Percentiles rank a stretch among this genome's conserved stretches.
phyloP scores from a whole-genome alignment of 768 basidiomycete species.

The Pholiota microspora region DNA sequence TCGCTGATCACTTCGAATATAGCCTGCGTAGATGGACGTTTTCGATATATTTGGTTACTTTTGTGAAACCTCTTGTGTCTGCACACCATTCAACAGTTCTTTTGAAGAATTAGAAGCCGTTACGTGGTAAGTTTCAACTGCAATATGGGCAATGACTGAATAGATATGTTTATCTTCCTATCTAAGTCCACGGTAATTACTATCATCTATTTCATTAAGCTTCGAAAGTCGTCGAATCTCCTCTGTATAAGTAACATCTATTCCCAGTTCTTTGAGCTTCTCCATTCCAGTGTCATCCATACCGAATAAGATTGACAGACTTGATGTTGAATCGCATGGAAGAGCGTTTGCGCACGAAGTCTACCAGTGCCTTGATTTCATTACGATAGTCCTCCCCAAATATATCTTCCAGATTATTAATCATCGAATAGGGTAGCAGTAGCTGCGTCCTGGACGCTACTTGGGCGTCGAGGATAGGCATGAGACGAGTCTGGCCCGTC shows the following conservation, averaged over 20 bases:
- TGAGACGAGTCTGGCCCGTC: constrained; percentile 2
- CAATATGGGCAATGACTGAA: no score
- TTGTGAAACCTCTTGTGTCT: not conserved
- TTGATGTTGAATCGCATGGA: not conserved
- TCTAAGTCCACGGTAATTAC: no score
- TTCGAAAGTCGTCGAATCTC: not conserved
- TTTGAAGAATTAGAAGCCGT: no score
- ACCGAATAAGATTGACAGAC: not conserved
- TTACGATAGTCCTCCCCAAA: not conserved
- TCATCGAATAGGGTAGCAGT: not conserved
- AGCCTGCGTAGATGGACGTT: not conserved
- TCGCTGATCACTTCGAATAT: not conserved
- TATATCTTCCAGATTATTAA: not conserved
- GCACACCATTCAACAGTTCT: not conserved
- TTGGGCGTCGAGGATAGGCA: not conserved
- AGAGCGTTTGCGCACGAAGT: not conserved
- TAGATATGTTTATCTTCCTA: no score
- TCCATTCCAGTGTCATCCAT: not conserved
- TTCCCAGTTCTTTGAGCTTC: not conserved
- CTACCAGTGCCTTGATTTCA: not conserved
- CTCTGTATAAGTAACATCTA: not conserved
- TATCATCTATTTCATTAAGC: not conserved
- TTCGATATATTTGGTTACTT: not conserved
- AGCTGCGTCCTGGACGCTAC: not conserved
- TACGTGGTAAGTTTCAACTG: no score